Evolutionary conservation across 2,329 filamentous ascomycete genomes (phyloP).

Genomic region (Ophiocordyceps unilateralis): DNA sequence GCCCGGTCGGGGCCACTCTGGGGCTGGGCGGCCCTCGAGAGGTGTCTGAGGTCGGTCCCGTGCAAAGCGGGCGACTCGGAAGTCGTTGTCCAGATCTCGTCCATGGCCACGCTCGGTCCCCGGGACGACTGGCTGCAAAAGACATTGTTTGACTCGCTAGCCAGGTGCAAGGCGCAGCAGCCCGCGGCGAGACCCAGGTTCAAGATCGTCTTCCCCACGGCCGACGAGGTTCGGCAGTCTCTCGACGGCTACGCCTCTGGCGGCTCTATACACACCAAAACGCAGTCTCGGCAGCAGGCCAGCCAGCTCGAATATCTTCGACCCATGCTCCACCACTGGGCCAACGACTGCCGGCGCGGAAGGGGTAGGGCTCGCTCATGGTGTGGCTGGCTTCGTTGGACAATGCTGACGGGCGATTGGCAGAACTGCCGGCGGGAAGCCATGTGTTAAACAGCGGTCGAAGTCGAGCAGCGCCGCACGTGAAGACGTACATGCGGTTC

Average conservation of each 20-base stretch:
- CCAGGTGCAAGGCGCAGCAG: constrained; percentile 11
- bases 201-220: constrained; percentile 65
- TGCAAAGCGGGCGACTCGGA: constrained; percentile 22
- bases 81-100: constrained; percentile 54
- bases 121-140: constrained; percentile 56
- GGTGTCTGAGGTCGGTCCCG: constrained; percentile 38
- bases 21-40: constrained; percentile 57
- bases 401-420: background rate
- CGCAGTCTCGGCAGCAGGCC: constrained; percentile 48
- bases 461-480: constrained; percentile 61
- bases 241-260: constrained; percentile 67
- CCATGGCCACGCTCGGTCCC: constrained; percentile 60
- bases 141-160: constrained; percentile 38
- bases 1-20: constrained; percentile 40
- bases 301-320: constrained; percentile 59
- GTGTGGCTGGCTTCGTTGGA: background rate
- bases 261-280: constrained; percentile 66
- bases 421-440: constrained; percentile 11
- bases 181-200: constrained; percentile 25
- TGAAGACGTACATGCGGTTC: constrained; percentile 74
- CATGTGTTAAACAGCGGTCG: constrained; percentile 35
- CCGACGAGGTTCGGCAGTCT: constrained; percentile 58
- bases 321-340: constrained; percentile 62
- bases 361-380: constrained; percentile 1
- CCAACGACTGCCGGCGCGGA: constrained; percentile 33